A percentile compares a stretch with the other conserved stretches of the same genome.
These are phyloP conservation scores for Fusarium liriodendri DNA, from an alignment of 2,329 filamentous ascomycete species.

Conservation along the genomic window DNA sequence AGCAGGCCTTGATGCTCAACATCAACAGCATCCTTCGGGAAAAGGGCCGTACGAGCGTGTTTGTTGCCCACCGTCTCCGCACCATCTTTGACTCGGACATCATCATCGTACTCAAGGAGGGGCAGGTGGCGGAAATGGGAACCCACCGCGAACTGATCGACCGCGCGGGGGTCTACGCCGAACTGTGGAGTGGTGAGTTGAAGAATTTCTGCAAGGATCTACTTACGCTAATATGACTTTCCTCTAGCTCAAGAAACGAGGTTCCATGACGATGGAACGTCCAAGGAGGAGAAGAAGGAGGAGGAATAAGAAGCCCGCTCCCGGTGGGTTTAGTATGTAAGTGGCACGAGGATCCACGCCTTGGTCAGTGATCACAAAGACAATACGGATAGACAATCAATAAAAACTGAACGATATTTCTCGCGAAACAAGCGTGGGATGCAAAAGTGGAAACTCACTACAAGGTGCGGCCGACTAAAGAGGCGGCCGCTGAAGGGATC, in stretches of 20 bases:
- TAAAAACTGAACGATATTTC: slow-evolving; percentile 9
- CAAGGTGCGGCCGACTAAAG: slow-evolving; percentile 11
- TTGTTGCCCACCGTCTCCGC: slow-evolving; percentile 90
- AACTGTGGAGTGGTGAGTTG: slow-evolving; percentile 86
- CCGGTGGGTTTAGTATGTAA: not conserved
- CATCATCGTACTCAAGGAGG: slow-evolving; percentile 90
- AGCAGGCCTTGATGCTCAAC: slow-evolving; percentile 88
- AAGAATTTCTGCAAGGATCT: not conserved
- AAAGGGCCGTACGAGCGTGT: slow-evolving; percentile 90
- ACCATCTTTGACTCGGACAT: slow-evolving; percentile 95
- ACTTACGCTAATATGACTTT: slow-evolving; percentile 14
- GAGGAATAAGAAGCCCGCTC: slow-evolving; percentile 34
- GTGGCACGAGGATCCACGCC: slow-evolving; percentile 7
- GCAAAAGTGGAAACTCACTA: slow-evolving; percentile 8
- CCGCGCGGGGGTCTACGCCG: slow-evolving; percentile 81
- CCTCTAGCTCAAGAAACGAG: slow-evolving; percentile 70
- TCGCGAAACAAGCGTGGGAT: slow-evolving; percentile 2
- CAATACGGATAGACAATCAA: slow-evolving; percentile 19
- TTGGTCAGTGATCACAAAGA: not conserved
- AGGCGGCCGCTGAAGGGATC: not conserved
- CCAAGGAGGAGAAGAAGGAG: slow-evolving; percentile 51
- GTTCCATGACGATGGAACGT: slow-evolving; percentile 60
- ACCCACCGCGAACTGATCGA: slow-evolving; percentile 89
- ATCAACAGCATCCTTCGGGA: slow-evolving; percentile 94
- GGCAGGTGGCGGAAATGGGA: slow-evolving; percentile 87